Base-by-base conservation (phyloP, 176 grass and related monocot genomes). In the Musa acuminata region DNA sequence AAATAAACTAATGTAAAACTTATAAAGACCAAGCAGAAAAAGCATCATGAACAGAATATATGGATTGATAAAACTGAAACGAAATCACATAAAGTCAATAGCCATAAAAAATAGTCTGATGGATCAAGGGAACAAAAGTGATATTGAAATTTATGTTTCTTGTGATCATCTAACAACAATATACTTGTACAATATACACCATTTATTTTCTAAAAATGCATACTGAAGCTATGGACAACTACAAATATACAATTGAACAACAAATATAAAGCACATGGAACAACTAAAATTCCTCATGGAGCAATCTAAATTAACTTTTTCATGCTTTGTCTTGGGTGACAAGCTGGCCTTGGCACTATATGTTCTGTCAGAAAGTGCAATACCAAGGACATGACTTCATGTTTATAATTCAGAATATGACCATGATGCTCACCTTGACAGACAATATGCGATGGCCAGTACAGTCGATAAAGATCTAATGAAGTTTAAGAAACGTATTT, bases 391-490 rank as follows among this genome's bases (percentile, higher is more conserved):
- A 66, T 65, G 13, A 20, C 8, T 11, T 51, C 17, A 76, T 73
- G 50, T n/a, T 76, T 20, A 3, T 62, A 10, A 52, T 71, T 65
- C 62, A n/a, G 54, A 83, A 74, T 23, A 49, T 53, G 69, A 52
- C 29, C 67, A 80, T 71, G 53, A 74, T 80, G 25, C 78, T 82
- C 35, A 98, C 95, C 90, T 98, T 82, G 95, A 91, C 49, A 93
- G 72, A 83, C 89, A 89, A 85, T 87, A 98, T 21, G 95, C 78
- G 84, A 87, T 27, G 75, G 90, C 84, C 75, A 98, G 68, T 67
- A 93, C 90, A 80, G 95, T 82, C 71, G 95, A 98, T 55, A 98
- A 84, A 80, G 87, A 93, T 89, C 86, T 93, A 62, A 98, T 71
- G 67, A 98, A 98, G 67, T 83, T 89, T 49, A 93, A n/a, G 57